A percentile compares a stretch with the other conserved stretches of the same genome.
Evolutionary conservation across 495 filamentous ascomycete genomes (phyloP).

Genomic region (Xylaria flabelliformis): DNA sequence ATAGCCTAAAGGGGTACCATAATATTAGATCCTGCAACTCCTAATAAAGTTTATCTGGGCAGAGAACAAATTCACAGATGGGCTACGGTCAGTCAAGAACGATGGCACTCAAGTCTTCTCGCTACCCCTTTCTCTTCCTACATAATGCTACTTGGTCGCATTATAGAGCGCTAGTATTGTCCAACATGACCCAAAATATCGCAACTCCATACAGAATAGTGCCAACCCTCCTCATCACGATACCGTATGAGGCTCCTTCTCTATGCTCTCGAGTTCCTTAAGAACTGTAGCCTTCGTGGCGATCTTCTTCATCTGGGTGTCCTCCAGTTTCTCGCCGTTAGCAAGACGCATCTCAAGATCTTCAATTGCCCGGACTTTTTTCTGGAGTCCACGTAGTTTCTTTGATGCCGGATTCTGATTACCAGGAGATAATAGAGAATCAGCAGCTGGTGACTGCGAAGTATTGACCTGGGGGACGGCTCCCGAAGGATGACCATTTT

Average conservation of each 20-base stretch:
- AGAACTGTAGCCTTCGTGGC: constrained; percentile 81
- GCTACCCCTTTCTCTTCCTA: background rate
- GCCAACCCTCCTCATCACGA: background rate
- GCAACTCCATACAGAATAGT: background rate
- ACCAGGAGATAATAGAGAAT: constrained; percentile 50
- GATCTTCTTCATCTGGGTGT: constrained; percentile 99
- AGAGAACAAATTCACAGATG: too few relatives aligned
- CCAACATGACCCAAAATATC: constrained; percentile 15
- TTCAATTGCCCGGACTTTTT: constrained; percentile 97
- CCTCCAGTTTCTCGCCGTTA: constrained; percentile 92
- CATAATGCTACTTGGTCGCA: background rate
- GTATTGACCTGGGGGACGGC: constrained; percentile 35
- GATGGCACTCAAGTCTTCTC: too few relatives aligned
- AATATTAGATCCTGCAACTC: too few relatives aligned
- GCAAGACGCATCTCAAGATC: constrained; percentile 96
- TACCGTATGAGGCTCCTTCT: constrained; percentile 40
- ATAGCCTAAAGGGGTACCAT: too few relatives aligned
- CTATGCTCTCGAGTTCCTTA: constrained; percentile 71
- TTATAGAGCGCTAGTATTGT: background rate
- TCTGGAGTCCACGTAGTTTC: constrained; percentile 87
- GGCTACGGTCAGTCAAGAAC: background rate
- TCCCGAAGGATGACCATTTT: constrained; percentile 46
- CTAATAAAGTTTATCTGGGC: too few relatives aligned
- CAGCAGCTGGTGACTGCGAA: constrained; percentile 40
- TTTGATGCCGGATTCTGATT: constrained; percentile 70